Conservation (phyloP, 2,329 filamentous ascomycete species). For the Lachnellula arida region DNA sequence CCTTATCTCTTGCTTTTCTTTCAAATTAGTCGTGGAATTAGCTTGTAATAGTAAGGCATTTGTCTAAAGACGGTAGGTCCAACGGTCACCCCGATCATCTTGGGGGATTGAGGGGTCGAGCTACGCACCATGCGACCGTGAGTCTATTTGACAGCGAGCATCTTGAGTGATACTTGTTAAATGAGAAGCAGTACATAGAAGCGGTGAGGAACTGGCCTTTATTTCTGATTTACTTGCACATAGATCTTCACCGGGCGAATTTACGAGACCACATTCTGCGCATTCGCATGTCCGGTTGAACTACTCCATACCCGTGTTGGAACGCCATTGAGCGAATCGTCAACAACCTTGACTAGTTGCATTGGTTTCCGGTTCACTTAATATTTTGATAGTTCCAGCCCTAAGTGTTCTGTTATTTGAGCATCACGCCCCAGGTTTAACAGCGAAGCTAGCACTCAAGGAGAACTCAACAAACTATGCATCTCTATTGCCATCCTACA, state of each 20-base stretch:
- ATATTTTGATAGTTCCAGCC: background rate
- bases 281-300: background rate
- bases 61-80: too few relatives aligned
- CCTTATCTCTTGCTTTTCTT: too few relatives aligned
- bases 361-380: background rate
- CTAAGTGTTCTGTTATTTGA: too few relatives aligned
- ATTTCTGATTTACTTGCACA: background rate
- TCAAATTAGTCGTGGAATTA: too few relatives aligned
- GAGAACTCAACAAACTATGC: too few relatives aligned
- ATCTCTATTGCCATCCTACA: background rate
- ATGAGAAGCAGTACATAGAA: background rate
- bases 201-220: background rate
- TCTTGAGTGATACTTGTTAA: background rate
- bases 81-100: too few relatives aligned
- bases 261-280: background rate
- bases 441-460: too few relatives aligned
- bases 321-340: background rate
- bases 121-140: too few relatives aligned
- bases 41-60: too few relatives aligned
- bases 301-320: background rate
- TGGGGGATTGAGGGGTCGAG: too few relatives aligned
- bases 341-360: background rate
- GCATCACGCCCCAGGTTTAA: too few relatives aligned
- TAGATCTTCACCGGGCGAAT: background rate
- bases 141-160: too few relatives aligned